Percentiles rank a stretch among this genome's conserved stretches.
Evolutionary conservation across 257 asterid genomes (phyloP).

Genomic region (Vinca minor): DNA sequence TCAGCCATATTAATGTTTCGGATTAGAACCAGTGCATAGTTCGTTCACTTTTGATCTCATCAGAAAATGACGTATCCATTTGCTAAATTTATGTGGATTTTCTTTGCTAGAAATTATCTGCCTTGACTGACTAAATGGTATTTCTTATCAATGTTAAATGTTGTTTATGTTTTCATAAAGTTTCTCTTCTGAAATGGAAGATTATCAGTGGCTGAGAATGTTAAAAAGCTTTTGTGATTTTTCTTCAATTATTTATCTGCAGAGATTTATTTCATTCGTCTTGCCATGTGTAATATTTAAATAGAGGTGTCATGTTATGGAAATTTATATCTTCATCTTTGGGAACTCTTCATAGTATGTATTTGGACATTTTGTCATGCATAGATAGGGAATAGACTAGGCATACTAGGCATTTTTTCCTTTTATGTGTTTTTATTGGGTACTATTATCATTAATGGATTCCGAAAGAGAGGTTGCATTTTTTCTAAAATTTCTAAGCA

Average conservation of each 20-base stretch:
- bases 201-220: not conserved
- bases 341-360: not conserved
- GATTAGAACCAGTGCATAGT: not conserved
- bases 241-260: not conserved
- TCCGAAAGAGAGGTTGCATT: not conserved
- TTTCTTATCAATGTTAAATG: not conserved
- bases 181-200: not conserved
- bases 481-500: not conserved
- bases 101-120: not conserved
- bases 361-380: not conserved
- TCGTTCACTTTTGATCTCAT: not conserved
- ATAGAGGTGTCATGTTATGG: not conserved
- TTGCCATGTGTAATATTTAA: not conserved
- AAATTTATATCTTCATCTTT: not conserved
- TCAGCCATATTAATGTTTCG: not conserved
- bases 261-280: not conserved
- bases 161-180: not conserved
- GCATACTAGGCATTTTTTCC: not conserved
- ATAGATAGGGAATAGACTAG: too few relatives aligned
- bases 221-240: not conserved
- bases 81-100: not conserved
- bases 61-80: not conserved
- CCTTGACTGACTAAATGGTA: not conserved
- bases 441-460: not conserved
- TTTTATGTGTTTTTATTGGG: not conserved